Percentiles rank a stretch among this genome's conserved stretches.
Conservation (phyloP, 306 rosid species). For the Betula pendula region DNA sequence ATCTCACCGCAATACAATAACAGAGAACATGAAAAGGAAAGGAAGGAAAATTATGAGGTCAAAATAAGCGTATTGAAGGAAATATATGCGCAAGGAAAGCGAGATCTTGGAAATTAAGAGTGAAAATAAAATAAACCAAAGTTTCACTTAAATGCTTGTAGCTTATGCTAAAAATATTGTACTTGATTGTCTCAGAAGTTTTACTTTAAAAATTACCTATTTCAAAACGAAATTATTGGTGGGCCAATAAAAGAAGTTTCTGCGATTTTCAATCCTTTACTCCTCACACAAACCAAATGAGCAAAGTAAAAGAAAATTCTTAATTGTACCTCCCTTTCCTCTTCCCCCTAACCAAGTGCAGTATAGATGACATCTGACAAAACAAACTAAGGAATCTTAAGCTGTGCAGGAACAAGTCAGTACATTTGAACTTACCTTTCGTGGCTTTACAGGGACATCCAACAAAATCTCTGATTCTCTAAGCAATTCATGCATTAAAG, state of each 20-base stretch:
- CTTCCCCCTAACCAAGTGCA: constrained; percentile 1
- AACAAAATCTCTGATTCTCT: constrained; percentile 57
- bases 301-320: constrained; percentile 6
- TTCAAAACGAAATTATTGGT: background rate
- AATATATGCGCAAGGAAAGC: no score
- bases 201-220: background rate
- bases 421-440: constrained; percentile 59
- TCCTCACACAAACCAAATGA: background rate
- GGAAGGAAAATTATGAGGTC: no score
- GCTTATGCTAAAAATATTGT: background rate
- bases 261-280: background rate
- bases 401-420: constrained; percentile 17
- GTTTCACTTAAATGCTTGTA: no score
- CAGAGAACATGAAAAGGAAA: no score
- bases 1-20: no score
- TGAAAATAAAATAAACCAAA: no score
- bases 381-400: constrained; percentile 21
- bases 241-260: background rate
- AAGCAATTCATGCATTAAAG: constrained; percentile 68
- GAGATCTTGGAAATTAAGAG: no score
- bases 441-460: constrained; percentile 73
- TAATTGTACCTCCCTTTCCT: background rate
- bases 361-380: background rate
- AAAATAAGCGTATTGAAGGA: no score
- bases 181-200: background rate